Conservation (phyloP, 2,329 filamentous ascomycete genomes). For the Pleomassaria siparia region DNA sequence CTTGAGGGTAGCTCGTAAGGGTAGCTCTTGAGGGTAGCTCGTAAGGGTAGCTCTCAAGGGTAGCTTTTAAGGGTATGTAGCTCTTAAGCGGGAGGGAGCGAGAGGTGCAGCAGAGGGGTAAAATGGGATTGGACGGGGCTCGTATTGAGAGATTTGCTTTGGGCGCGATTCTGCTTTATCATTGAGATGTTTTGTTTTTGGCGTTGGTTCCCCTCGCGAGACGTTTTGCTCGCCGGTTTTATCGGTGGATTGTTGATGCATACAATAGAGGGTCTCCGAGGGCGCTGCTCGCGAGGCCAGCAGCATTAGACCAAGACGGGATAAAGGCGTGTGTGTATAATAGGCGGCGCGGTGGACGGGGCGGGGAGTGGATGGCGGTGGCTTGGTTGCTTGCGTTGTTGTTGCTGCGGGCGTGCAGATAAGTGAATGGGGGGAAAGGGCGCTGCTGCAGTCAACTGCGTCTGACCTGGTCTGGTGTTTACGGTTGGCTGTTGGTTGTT, state of each 20-base stretch:
- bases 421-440: conserved; percentile 6
- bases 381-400: background rate
- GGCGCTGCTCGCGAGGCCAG: conserved; percentile 1
- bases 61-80: too few species aligned
- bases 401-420: background rate
- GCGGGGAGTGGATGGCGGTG: background rate
- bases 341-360: conserved; percentile 4
- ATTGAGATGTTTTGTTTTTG: conserved; percentile 32
- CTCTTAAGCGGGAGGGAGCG: conserved; percentile 20
- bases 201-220: conserved; percentile 20
- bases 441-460: too few species aligned
- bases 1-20: too few species aligned
- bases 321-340: conserved; percentile 2
- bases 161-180: conserved; percentile 26
- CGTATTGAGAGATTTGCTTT: conserved; percentile 19
- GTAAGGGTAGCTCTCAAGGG: conserved; percentile 8
- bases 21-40: too few species aligned
- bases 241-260: conserved; percentile 17
- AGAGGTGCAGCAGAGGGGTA: conserved; percentile 16
- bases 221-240: conserved; percentile 16
- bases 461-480: too few species aligned
- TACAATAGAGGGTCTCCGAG: conserved; percentile 15
- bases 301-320: conserved; percentile 1
- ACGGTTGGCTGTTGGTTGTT: too few species aligned
- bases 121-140: conserved; percentile 33